These are phyloP conservation scores for Sphaerostilbella broomeana DNA, from an alignment of 2,329 filamentous ascomycete genomes.

Conservation along the genomic window DNA sequence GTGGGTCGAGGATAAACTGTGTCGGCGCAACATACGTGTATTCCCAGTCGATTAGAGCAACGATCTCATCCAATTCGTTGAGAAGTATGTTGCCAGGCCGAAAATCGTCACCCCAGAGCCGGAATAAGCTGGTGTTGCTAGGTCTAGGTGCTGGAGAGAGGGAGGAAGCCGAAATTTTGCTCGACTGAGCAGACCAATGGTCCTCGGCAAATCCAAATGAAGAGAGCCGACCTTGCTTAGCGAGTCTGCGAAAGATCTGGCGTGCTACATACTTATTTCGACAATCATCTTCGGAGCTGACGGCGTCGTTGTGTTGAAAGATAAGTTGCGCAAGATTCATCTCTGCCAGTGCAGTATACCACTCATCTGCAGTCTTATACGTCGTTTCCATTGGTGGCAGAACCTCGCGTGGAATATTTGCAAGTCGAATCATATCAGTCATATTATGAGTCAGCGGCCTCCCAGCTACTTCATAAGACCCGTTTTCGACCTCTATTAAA, in stretches of 20 bases:
- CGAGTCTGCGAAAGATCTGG: slow-evolving; percentile 33
- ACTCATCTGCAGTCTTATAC: slow-evolving; percentile 27
- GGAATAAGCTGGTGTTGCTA: slow-evolving; percentile 17
- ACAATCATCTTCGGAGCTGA: slow-evolving; percentile 32
- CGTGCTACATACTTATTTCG: slow-evolving; percentile 37
- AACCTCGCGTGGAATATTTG: slow-evolving; percentile 19
- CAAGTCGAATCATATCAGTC: slow-evolving; percentile 29
- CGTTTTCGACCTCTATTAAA: slow-evolving; percentile 23
- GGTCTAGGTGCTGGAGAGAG: slow-evolving; percentile 17
- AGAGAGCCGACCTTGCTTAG: slow-evolving; percentile 21
- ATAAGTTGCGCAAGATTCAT: slow-evolving; percentile 34
- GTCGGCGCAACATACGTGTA: slow-evolving; percentile 29
- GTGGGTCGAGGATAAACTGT: slow-evolving; percentile 29
- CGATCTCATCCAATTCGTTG: slow-evolving; percentile 20
- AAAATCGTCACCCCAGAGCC: slow-evolving; percentile 31
- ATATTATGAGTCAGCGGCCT: slow-evolving; percentile 37
- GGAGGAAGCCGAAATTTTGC: slow-evolving; percentile 4
- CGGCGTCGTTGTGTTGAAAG: slow-evolving; percentile 35
- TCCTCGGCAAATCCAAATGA: slow-evolving; percentile 24
- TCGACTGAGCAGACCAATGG: slow-evolving; percentile 24
- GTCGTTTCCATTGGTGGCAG: slow-evolving; percentile 19
- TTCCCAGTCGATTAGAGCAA: slow-evolving; percentile 36
- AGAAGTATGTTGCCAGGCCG: slow-evolving; percentile 28
- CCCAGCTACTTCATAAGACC: slow-evolving; percentile 22
- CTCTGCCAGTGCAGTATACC: slow-evolving; percentile 33